Conservation (phyloP, 2,329 filamentous ascomycete species). For the Aspergillus sergii region DNA sequence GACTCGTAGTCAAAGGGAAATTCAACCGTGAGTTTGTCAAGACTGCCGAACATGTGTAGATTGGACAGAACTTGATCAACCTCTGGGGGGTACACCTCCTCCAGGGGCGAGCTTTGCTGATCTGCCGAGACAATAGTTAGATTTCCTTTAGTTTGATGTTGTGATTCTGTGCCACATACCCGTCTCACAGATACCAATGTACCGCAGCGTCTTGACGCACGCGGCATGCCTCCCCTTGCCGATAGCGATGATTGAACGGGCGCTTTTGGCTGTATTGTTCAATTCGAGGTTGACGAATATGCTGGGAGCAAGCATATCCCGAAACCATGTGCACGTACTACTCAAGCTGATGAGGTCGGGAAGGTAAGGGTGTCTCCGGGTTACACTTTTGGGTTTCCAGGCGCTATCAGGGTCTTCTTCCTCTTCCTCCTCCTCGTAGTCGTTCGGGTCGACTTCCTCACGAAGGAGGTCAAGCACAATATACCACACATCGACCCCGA, state of each 20-base stretch:
- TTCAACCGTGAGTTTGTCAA: not conserved
- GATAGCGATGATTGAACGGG: not conserved
- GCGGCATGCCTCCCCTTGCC: not conserved
- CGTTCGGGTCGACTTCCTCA: not conserved
- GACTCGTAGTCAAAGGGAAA: constrained; percentile 2
- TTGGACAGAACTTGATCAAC: not conserved
- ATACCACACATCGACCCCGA: not conserved
- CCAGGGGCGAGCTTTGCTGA: not conserved
- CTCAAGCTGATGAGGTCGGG: not conserved
- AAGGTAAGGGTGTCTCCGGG: not conserved
- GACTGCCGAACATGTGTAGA: not conserved
- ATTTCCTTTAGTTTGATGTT: not conserved
- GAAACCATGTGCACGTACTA: not conserved
- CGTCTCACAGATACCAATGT: not conserved
- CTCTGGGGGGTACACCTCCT: not conserved
- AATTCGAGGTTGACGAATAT: not conserved
- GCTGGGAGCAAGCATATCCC: not conserved
- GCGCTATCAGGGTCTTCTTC: not conserved
- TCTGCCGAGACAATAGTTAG: not conserved
- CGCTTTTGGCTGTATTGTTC: not conserved
- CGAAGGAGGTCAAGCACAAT: not conserved
- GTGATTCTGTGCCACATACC: not conserved
- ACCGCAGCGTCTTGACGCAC: constrained; percentile 3
- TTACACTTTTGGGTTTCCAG: not conserved
- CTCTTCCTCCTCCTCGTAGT: not conserved